phyloP scores from a whole-genome alignment of 2,329 filamentous ascomycete genomes.

The Tolypocladium ovalisporum region DNA sequence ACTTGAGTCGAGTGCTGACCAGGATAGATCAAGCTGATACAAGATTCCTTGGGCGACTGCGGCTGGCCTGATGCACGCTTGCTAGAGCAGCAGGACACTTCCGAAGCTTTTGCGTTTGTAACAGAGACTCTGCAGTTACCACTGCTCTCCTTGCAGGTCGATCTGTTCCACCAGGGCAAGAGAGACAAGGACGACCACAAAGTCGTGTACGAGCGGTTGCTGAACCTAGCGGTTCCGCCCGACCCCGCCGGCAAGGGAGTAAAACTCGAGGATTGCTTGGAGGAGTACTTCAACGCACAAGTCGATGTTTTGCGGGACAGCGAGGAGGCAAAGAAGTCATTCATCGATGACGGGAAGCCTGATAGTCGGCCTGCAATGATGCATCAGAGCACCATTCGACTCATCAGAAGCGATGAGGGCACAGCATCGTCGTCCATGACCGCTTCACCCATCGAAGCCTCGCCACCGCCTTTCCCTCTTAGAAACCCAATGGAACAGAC shows the following conservation, averaged over 20 bases:
- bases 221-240: constrained; percentile 83
- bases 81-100: constrained; percentile 84
- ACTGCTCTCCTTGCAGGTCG: constrained; percentile 81
- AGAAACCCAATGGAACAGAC: background rate
- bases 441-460: constrained; percentile 19
- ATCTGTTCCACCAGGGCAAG: constrained; percentile 86
- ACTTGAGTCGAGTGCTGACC: constrained; percentile 6
- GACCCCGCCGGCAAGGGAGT: constrained; percentile 60
- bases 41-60: constrained; percentile 71
- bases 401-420: constrained; percentile 21
- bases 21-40: constrained; percentile 64
- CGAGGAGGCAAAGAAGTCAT: constrained; percentile 38
- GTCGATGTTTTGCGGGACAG: constrained; percentile 78
- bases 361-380: constrained; percentile 13
- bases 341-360: constrained; percentile 14
- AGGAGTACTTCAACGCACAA: constrained; percentile 88
- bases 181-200: constrained; percentile 85
- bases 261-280: constrained; percentile 81
- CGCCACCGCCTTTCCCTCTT: constrained; percentile 8
- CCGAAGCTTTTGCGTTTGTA: constrained; percentile 91
- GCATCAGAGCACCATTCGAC: constrained; percentile 20
- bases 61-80: constrained; percentile 76
- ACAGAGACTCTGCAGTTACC: constrained; percentile 83
- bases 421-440: constrained; percentile 21
- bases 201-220: constrained; percentile 78